Evolutionary conservation across 1,284 basidiomycete species (phyloP).

Genomic region (Malassezia nana): DNA sequence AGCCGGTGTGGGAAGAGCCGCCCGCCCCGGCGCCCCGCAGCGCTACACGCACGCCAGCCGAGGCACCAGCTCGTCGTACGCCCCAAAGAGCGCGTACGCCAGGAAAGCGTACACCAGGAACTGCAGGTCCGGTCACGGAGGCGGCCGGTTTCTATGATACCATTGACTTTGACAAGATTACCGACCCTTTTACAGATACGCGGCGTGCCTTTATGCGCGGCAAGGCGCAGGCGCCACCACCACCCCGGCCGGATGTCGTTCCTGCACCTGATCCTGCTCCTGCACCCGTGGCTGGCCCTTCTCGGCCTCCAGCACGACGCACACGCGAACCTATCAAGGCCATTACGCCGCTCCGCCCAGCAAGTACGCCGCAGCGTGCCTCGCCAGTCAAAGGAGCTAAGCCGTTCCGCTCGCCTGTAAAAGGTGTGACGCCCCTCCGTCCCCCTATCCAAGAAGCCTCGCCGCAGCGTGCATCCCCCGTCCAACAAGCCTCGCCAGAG

Average conservation of each 20-base stretch:
- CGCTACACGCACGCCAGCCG: neutral
- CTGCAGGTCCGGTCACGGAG: neutral
- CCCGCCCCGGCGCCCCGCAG: neutral
- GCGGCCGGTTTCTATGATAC: conserved; percentile 4
- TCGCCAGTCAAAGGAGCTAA: neutral
- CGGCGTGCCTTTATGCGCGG: conserved; percentile 18
- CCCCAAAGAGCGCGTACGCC: neutral
- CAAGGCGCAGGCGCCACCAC: neutral
- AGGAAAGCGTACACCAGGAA: neutral
- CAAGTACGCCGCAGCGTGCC: neutral
- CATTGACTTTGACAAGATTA: conserved; percentile 20
- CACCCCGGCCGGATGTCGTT: neutral
- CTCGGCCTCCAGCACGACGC: neutral
- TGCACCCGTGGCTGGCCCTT: neutral
- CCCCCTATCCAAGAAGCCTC: neutral
- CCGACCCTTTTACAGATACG: conserved; percentile 18
- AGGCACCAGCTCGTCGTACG: neutral
- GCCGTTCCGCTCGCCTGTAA: neutral
- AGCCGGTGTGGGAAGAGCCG: neutral
- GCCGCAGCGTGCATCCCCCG: neutral
- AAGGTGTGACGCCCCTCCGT: neutral
- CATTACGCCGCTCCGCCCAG: neutral
- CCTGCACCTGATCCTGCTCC: neutral
- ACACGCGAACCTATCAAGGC: neutral
- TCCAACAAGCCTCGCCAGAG: neutral